Conservation (phyloP, 768 basidiomycete species). For the Mycena albidolilacea region DNA sequence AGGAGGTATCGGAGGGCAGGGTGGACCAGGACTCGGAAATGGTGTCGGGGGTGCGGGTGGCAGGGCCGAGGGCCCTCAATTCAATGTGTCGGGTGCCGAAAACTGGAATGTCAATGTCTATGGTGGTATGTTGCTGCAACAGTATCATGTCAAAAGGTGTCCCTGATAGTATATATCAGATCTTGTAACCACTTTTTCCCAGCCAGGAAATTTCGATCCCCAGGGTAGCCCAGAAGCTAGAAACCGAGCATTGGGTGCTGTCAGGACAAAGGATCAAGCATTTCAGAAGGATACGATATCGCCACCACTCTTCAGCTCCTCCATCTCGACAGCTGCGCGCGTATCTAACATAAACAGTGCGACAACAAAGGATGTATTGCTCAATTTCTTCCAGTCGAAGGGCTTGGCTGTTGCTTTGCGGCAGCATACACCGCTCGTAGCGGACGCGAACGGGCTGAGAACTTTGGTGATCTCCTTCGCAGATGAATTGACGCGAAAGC, state of each 20-base stretch:
- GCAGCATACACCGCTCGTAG: too few relatives aligned
- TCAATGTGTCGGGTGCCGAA: slow-evolving; percentile 1
- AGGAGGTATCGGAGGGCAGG: neutral
- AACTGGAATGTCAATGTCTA: neutral
- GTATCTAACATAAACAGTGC: too few relatives aligned
- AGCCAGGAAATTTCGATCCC: slow-evolving; percentile 6
- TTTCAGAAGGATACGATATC: too few relatives aligned
- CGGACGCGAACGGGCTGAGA: too few relatives aligned
- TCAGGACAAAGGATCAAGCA: neutral
- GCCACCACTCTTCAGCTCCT: too few relatives aligned
- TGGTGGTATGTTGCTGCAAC: slow-evolving; percentile 6
- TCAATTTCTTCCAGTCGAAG: too few relatives aligned
- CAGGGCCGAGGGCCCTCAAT: slow-evolving; percentile 7
- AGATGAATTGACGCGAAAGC: too few relatives aligned
- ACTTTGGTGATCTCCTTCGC: too few relatives aligned
- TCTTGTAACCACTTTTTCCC: slow-evolving; percentile 3
- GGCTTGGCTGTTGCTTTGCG: too few relatives aligned
- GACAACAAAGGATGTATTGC: too few relatives aligned
- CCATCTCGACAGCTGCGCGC: too few relatives aligned
- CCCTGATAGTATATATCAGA: slow-evolving; percentile 5
- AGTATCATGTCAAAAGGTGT: neutral
- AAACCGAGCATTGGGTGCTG: neutral
- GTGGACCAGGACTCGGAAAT: neutral
- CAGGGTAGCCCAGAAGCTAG: neutral
- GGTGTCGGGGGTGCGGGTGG: slow-evolving; percentile 5